Conservation (phyloP, 495 filamentous ascomycete species). For the Platismatia glauca region DNA sequence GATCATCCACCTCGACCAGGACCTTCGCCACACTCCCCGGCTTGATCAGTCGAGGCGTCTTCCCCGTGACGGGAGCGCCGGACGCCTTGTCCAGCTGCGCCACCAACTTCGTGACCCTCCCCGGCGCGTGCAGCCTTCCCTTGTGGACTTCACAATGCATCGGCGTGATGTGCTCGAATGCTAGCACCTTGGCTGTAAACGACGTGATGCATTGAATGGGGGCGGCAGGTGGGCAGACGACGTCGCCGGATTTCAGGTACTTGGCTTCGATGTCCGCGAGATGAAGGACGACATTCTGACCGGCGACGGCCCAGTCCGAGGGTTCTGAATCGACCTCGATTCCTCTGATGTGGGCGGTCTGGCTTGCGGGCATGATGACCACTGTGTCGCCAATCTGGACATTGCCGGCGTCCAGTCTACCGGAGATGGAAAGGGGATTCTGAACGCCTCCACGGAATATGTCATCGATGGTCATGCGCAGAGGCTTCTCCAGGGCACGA, state of each 20-base stretch:
- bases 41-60: slow-evolving; percentile 72
- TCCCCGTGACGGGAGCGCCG: slow-evolving; percentile 55
- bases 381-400: slow-evolving; percentile 77
- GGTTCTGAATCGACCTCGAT: slow-evolving; percentile 64
- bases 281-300: slow-evolving; percentile 78
- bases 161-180: slow-evolving; percentile 81
- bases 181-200: slow-evolving; percentile 75
- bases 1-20: slow-evolving; percentile 63
- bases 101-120: slow-evolving; percentile 58
- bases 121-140: slow-evolving; percentile 71
- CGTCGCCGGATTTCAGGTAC: slow-evolving; percentile 75
- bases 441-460: slow-evolving; percentile 69
- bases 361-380: slow-evolving; percentile 66
- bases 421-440: slow-evolving; percentile 69
- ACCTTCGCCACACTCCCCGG: slow-evolving; percentile 59
- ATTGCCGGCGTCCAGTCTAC: slow-evolving; percentile 75
- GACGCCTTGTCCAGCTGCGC: slow-evolving; percentile 68
- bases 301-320: slow-evolving; percentile 88
- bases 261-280: slow-evolving; percentile 77
- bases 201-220: slow-evolving; percentile 59
- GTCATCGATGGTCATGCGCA: slow-evolving; percentile 77
- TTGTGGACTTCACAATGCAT: slow-evolving; percentile 83
- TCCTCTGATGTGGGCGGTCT: slow-evolving; percentile 68
- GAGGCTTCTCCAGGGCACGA: slow-evolving; percentile 64
- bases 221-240: slow-evolving; percentile 60